Percentiles rank a stretch among this genome's conserved stretches.
These are phyloP conservation scores for Arthroderma sp. DNA, from an alignment of 2,329 filamentous ascomycete species.

Conservation along the genomic window DNA sequence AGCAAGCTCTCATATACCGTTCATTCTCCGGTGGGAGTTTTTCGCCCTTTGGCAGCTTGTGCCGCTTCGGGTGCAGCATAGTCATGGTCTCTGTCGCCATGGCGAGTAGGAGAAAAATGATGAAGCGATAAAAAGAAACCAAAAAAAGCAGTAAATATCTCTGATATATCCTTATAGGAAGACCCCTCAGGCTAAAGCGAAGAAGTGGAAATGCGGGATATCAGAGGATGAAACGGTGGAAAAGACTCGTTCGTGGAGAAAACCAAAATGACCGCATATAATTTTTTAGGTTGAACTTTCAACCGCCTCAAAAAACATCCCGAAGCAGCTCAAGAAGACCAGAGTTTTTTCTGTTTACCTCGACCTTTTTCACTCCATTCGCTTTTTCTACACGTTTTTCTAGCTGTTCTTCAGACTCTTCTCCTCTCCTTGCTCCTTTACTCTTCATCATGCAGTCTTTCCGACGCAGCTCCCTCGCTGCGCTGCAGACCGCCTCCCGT, in stretches of 20 bases:
- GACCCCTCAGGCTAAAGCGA: background rate
- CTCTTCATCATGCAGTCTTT: slow-evolving; percentile 61
- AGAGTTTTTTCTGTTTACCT: too few species aligned
- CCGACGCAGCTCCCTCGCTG: slow-evolving; percentile 58
- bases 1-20: slow-evolving; percentile 83
- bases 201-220: too few species aligned
- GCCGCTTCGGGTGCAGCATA: slow-evolving; percentile 34
- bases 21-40: slow-evolving; percentile 87
- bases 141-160: background rate
- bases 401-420: slow-evolving; percentile 9
- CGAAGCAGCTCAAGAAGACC: too few species aligned
- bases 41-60: slow-evolving; percentile 48
- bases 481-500: slow-evolving; percentile 49
- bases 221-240: too few species aligned
- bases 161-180: background rate
- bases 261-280: too few species aligned
- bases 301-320: too few species aligned
- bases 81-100: slow-evolving; percentile 54
- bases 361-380: too few species aligned
- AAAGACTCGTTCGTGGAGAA: too few species aligned
- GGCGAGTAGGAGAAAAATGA: background rate
- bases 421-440: slow-evolving; percentile 10
- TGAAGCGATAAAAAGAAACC: too few species aligned
- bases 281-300: too few species aligned
- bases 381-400: too few species aligned